Base-by-base conservation (phyloP, 108 stramenopile species). In the Skeletonema menzelii region DNA sequence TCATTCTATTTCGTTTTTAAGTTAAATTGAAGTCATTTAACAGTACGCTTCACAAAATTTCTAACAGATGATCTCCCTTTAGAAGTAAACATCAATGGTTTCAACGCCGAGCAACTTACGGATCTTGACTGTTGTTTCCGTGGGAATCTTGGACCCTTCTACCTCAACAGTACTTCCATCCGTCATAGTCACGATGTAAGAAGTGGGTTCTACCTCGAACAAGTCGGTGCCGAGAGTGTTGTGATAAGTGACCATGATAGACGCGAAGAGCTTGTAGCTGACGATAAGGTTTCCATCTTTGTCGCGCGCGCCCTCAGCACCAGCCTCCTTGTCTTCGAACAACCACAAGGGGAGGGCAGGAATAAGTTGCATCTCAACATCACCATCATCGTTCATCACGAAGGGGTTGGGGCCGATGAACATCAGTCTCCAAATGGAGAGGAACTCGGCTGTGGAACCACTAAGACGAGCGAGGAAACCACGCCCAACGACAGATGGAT, bases 361-460 rank as follows among this genome's bases (percentile, higher is more conserved):
- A 46, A 80, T 69, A 32, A 98, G 82, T 55, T 88, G 67, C 87
- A 98, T 91, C 67, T 91, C 86, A 4, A 95, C 77, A 11, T 90
- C 67, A 31, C 86, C 86, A 0, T 88, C 77, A 19, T 92, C 87
- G 60, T 95, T 90, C 56, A 93, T 49, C 27, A 77, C 75, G 84
- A 83, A 95, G 10, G 85, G 85, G 24, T 87, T 84, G 37, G 94
- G 88, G 64, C 94, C 94, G 53, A 92, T 85, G 85, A 95, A 95
- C 95, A 97, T 96, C 42, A 93, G 83, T 75, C 86, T 91, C 95
- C 95, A 97, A 63, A 98, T 97, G 65, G 87, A 87, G 74, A 97
- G 84, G 80, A 98, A 98, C 64, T 98, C 97, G 5, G 97, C 97
- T 8, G 97, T 98, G 53, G 94, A 94, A 79, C 97, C 97, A 68